Base-by-base conservation (phyloP, 768 basidiomycete species). In the Suillus bovinus region DNA sequence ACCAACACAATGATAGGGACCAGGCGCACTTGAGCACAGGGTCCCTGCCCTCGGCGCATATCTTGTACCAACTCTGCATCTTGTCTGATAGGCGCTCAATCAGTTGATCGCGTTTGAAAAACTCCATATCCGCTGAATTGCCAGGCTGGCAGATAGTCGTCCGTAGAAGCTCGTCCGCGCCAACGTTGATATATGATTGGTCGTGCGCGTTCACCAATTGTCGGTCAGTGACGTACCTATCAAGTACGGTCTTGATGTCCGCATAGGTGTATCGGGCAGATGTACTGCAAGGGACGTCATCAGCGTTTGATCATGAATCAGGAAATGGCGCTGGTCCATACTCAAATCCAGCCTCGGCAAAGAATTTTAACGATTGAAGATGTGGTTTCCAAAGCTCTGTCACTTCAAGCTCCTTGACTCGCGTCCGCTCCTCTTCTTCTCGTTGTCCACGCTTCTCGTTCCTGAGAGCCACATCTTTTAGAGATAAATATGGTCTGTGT, bases 51-150 rank as follows among this genome's bases (percentile, higher is more conserved):
- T 83, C 83, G 1, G 75, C 79, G 31, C 68, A 72, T 20, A 93
- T 75, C 70, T 87, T 85, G 65, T 93, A 81, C 90, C 90, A 94
- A 29, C 71, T 71, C 70, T 94, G 91, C 93, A 94, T 94, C 62
- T 81, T 82, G 4, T 82, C 77, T 17, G 83, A 65, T 20, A 94
- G 70, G 29, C 77, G 79, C 64, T 79, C 81, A 6, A 80, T 71
- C 13, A 89, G 67, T 34, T 91, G 88, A 6, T 91, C 89, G 33
- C 90, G 82, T 65, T 84, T 88, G 75, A 89, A 72, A 66, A 87
- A 89, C 59, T 88, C 83, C 41, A 70, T 69, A 61, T 58, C 74
- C 50, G 67, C 70, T 1, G 64, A 67, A 1, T 61, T 52, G n/a
- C 71, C 72, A 17, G 68, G 63, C 64, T 81, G 81, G 27, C 71